A percentile compares a stretch with the other conserved stretches of the same genome.
phyloP scores from a whole-genome alignment of 2,329 filamentous ascomycete species.

The Epichloe gansuensis region DNA sequence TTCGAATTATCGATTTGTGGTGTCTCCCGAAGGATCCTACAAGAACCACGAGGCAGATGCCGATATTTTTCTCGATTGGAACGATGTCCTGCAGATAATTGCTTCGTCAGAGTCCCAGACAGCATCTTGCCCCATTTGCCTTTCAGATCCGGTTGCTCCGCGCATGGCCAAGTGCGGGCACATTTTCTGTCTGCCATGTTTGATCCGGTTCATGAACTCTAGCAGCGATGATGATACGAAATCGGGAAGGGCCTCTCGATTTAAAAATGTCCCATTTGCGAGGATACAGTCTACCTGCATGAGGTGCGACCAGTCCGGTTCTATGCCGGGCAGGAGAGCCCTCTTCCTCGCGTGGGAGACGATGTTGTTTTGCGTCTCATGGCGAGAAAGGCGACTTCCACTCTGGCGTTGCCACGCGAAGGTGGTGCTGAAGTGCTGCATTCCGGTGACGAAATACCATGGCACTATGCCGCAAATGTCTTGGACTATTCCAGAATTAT shows the following conservation, averaged over 20 bases:
- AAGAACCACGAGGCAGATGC: conserved; percentile 70
- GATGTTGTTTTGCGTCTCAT: conserved; percentile 86
- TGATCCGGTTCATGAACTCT: conserved; percentile 93
- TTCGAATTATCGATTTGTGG: conserved; percentile 94
- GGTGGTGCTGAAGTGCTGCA: conserved; percentile 56
- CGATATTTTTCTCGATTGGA: conserved; percentile 84
- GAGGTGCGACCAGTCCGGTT: conserved; percentile 84
- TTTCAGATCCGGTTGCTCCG: conserved; percentile 83
- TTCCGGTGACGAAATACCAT: conserved; percentile 69
- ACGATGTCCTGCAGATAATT: conserved; percentile 78
- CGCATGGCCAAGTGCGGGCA: conserved; percentile 96
- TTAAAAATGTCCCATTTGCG: conserved; percentile 97
- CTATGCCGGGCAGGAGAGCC: conserved; percentile 78
- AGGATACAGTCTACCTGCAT: conserved; percentile 82
- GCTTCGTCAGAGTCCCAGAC: conserved; percentile 82
- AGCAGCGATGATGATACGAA: conserved; percentile 56
- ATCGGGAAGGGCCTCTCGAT: conserved; percentile 59
- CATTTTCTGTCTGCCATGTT: conserved; percentile 87
- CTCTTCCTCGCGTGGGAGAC: conserved; percentile 67
- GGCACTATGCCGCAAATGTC: conserved; percentile 90
- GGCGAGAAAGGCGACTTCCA: conserved; percentile 67
- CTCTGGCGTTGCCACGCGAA: conserved; percentile 77
- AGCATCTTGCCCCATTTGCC: conserved; percentile 85
- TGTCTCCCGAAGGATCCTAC: conserved; percentile 72
- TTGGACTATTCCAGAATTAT: conserved; percentile 92